A percentile compares a stretch with the other conserved stretches of the same genome.
Evolutionary conservation across 768 basidiomycete species (phyloP).

Genomic region (Daedalea quercina): DNA sequence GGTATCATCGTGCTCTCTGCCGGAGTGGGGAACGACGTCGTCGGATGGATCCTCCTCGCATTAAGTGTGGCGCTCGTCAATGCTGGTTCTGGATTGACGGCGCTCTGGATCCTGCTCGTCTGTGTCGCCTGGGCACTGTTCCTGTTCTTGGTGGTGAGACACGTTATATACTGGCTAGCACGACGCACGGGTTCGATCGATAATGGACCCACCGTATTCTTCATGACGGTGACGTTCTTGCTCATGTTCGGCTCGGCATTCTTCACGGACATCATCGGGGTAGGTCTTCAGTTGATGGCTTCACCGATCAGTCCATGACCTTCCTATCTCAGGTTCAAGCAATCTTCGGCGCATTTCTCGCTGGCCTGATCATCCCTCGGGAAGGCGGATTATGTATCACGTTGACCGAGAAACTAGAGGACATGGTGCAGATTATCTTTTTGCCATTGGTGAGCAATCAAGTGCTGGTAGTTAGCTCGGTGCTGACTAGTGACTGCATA

Average conservation of each 20-base stretch:
- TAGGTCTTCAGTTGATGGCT: constrained; percentile 64
- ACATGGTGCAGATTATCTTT: constrained; percentile 72
- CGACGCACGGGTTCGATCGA: constrained; percentile 66
- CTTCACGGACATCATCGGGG: constrained; percentile 83
- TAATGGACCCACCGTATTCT: constrained; percentile 54
- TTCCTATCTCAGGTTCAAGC: constrained; percentile 14
- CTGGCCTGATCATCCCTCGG: constrained; percentile 77
- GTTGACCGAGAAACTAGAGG: constrained; percentile 81
- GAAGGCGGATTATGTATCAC: constrained; percentile 78
- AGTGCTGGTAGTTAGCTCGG: background rate
- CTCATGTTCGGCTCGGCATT: constrained; percentile 71
- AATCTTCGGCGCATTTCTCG: constrained; percentile 41
- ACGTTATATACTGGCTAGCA: constrained; percentile 61
- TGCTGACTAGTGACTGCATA: constrained; percentile 3
- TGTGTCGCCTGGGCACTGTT: constrained; percentile 60
- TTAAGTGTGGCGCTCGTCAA: constrained; percentile 82
- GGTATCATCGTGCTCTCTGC: constrained; percentile 78
- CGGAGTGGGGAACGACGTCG: constrained; percentile 56
- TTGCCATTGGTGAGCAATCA: constrained; percentile 58
- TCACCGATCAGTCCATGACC: constrained; percentile 6
- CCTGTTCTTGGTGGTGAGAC: constrained; percentile 57
- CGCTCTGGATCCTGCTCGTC: constrained; percentile 74
- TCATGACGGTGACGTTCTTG: constrained; percentile 78
- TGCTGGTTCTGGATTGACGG: constrained; percentile 63
- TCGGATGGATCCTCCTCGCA: constrained; percentile 84